Evolutionary conservation across 2,329 filamentous ascomycete genomes (phyloP).

Genomic region (Ophiosphaerella herpotricha): DNA sequence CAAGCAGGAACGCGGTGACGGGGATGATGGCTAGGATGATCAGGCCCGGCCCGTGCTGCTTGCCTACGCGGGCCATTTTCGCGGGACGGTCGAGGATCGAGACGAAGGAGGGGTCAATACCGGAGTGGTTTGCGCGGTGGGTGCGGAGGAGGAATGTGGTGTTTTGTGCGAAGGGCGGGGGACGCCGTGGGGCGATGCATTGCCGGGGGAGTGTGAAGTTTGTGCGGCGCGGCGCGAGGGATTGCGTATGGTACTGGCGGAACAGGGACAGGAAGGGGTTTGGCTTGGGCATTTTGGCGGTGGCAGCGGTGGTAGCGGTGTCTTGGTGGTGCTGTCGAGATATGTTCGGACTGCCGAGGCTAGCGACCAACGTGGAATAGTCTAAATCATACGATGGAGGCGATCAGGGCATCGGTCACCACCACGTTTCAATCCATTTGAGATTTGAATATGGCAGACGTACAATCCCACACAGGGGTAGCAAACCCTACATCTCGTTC

Average conservation of each 20-base stretch:
- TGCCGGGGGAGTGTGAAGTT: slow-evolving; percentile 43
- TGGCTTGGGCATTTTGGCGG: slow-evolving; percentile 37
- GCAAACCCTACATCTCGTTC: neutral
- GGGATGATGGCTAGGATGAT: slow-evolving; percentile 87
- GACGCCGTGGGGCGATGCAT: slow-evolving; percentile 19
- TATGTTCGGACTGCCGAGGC: slow-evolving; percentile 18
- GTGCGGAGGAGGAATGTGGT: slow-evolving; percentile 18
- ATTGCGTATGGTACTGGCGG: slow-evolving; percentile 31
- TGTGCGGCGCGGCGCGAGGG: slow-evolving; percentile 14
- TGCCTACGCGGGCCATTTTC: slow-evolving; percentile 74
- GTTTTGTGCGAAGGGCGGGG: neutral
- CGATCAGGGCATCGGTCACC: too few relatives aligned
- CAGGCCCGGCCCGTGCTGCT: slow-evolving; percentile 77
- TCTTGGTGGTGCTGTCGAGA: slow-evolving; percentile 7
- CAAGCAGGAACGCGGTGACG: slow-evolving; percentile 84
- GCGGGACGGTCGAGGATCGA: slow-evolving; percentile 88
- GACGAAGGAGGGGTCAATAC: slow-evolving; percentile 74
- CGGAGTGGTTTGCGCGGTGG: slow-evolving; percentile 50
- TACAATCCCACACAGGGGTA: neutral
- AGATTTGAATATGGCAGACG: slow-evolving; percentile 13
- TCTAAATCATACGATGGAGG: neutral
- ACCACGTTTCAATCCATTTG: neutral
- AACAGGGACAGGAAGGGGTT: slow-evolving; percentile 41
- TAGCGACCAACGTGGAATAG: slow-evolving; percentile 21
- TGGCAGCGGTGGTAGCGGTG: neutral